phyloP scores from a whole-genome alignment of 345 rosid genomes.

The Kernera saxatilis region DNA sequence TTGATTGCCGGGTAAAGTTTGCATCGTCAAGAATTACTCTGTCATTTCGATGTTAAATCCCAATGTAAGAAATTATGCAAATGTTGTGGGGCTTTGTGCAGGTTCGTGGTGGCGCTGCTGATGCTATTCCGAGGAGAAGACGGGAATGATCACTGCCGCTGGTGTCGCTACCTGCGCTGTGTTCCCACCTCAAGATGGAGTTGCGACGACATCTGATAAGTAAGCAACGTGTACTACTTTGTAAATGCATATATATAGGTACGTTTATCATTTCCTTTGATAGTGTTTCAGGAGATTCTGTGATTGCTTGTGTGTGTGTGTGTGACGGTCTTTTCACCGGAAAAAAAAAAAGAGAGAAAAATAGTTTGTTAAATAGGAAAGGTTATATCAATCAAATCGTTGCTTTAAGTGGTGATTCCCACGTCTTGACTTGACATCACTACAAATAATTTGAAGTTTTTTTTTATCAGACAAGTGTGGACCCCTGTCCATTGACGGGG shows the following conservation, averaged over 20 bases:
- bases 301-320: slow-evolving; percentile 14
- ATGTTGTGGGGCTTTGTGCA: slow-evolving; percentile 17
- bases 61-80: not conserved
- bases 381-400: slow-evolving; percentile 16
- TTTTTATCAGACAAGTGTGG: not conserved
- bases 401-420: slow-evolving; percentile 22
- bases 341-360: too few relatives aligned
- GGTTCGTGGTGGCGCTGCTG: slow-evolving; percentile 53
- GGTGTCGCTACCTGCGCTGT: slow-evolving; percentile 90
- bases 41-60: not conserved
- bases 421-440: slow-evolving; percentile 27
- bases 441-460: slow-evolving; percentile 16
- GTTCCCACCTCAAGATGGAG: slow-evolving; percentile 76
- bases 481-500: not conserved
- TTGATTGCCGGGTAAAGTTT: slow-evolving; percentile 57
- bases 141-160: slow-evolving; percentile 61
- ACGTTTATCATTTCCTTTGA: not conserved
- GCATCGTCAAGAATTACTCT: not conserved
- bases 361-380: not conserved
- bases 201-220: slow-evolving; percentile 36
- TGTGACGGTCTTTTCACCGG: not conserved
- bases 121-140: slow-evolving; percentile 65
- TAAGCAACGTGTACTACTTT: not conserved
- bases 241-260: slow-evolving; percentile 18
- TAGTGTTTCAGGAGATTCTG: slow-evolving; percentile 3